phyloP scores from a whole-genome alignment of 1,284 basidiomycete species.

The Moesziomyces sp. region DNA sequence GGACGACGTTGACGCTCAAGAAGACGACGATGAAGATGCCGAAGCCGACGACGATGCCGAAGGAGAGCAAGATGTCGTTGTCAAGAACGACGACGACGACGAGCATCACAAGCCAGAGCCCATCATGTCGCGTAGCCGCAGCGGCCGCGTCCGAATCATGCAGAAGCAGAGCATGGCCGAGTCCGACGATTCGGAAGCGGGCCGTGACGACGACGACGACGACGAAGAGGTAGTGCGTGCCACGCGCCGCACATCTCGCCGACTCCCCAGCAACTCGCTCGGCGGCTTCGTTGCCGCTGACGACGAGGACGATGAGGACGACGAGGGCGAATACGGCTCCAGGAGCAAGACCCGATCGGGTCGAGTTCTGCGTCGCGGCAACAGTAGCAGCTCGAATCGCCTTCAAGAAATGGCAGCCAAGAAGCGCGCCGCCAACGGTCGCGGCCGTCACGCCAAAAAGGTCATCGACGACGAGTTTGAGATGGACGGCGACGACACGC shows the following conservation, averaged over 20 bases:
- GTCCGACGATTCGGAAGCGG: constrained; percentile 20
- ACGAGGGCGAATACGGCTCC: constrained; percentile 48
- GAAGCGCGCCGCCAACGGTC: constrained; percentile 34
- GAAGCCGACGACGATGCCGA: constrained; percentile 31
- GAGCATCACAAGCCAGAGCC: constrained; percentile 16
- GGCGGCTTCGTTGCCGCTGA: constrained; percentile 61
- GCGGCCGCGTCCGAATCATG: constrained; percentile 31
- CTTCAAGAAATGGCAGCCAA: constrained; percentile 48
- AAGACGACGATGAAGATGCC: constrained; percentile 37
- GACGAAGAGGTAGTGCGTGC: constrained; percentile 26
- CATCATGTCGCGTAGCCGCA: constrained; percentile 33
- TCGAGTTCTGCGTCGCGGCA: constrained; percentile 29
- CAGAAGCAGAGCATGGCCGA: constrained; percentile 29
- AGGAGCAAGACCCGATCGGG: constrained; percentile 33
- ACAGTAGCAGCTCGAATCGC: constrained; percentile 12
- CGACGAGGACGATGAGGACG: constrained; percentile 57
- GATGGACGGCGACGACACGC: constrained; percentile 39
- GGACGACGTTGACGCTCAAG: constrained; percentile 30
- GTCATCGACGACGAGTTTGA: constrained; percentile 40
- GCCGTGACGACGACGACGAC: constrained; percentile 16
- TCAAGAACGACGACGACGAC: constrained; percentile 17
- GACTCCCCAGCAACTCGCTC: constrained; percentile 32
- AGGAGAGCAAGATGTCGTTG: constrained; percentile 19
- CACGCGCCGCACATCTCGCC: constrained; percentile 20
- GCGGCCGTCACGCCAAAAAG: constrained; percentile 17